phyloP scores from a whole-genome alignment of 108 stramenopile genomes.

The Pelagomonas calceolata region DNA sequence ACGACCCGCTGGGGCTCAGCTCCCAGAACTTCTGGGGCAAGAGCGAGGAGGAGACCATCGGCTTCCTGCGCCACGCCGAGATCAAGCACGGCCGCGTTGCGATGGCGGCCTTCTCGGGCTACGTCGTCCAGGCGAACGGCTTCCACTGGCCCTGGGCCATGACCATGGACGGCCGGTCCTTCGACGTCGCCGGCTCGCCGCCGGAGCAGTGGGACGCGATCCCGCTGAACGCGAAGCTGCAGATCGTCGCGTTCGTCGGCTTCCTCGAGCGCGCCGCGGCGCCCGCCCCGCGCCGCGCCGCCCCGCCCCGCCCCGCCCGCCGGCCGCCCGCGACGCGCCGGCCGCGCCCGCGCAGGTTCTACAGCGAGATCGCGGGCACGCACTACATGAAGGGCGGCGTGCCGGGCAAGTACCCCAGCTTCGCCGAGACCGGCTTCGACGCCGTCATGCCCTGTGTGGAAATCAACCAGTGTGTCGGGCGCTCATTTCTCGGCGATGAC shows the following conservation, averaged over 20 bases:
- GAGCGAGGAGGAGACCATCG: too few species aligned
- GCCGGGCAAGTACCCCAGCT: conserved; percentile 46
- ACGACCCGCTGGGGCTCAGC: conserved; percentile 39
- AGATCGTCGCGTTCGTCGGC: conserved; percentile 45
- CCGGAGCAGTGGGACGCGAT: conserved; percentile 56
- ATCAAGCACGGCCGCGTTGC: too few species aligned
- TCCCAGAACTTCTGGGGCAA: too few species aligned
- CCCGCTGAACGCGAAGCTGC: conserved; percentile 38
- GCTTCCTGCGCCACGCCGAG: too few species aligned
- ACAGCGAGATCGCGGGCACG: not conserved
- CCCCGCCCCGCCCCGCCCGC: too few species aligned
- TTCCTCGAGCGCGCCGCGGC: conserved; percentile 49
- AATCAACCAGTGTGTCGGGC: too few species aligned
- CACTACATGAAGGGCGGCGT: conserved; percentile 54
- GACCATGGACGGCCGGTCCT: conserved; percentile 50
- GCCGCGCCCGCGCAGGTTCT: too few species aligned
- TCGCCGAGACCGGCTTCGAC: conserved; percentile 5
- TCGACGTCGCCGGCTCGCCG: conserved; percentile 29
- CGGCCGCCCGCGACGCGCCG: too few species aligned
- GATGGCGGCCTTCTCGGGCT: conserved; percentile 63
- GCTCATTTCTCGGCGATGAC: too few species aligned
- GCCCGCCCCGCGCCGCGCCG: too few species aligned
- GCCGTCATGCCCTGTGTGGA: too few species aligned
- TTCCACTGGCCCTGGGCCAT: conserved; percentile 52
- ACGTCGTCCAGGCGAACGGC: conserved; percentile 60